phyloP scores from a whole-genome alignment of 441 rosid genomes.

The Populus hybrid region DNA sequence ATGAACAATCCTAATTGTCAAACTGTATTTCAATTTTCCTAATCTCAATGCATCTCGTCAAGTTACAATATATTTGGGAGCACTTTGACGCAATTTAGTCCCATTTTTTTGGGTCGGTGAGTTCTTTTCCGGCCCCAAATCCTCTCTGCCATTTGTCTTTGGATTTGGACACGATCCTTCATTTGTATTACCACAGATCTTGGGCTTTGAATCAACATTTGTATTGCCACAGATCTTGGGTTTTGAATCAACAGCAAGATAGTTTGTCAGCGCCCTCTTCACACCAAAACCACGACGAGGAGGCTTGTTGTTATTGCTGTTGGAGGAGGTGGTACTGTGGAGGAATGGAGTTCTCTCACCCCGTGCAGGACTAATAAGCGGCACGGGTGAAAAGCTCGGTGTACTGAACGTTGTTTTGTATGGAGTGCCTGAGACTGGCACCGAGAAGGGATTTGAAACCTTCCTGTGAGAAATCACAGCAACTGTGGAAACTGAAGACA shows the following conservation, averaged over 20 bases:
- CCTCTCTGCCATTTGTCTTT: constrained; percentile 28
- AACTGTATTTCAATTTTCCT: constrained; percentile 3
- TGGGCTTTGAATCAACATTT: constrained; percentile 50
- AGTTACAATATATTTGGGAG: constrained; percentile 31
- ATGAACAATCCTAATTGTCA: constrained; percentile 13
- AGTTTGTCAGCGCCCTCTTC: constrained; percentile 60
- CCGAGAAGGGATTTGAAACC: constrained; percentile 43
- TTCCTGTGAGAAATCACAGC: constrained; percentile 46
- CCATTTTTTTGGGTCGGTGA: constrained; percentile 24
- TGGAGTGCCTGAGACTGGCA: constrained; percentile 55
- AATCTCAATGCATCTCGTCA: not conserved
- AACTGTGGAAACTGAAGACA: constrained; percentile 44
- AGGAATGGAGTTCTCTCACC: constrained; percentile 58
- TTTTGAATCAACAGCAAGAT: constrained; percentile 29
- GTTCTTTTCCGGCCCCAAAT: constrained; percentile 28
- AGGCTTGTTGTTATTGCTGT: constrained; percentile 30
- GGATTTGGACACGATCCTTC: constrained; percentile 35
- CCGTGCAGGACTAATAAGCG: constrained; percentile 45
- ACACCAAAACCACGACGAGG: constrained; percentile 74
- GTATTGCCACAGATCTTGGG: no score
- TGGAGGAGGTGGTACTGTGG: constrained; percentile 18
- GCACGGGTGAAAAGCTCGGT: constrained; percentile 69
- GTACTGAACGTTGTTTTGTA: constrained; percentile 54
- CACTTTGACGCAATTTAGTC: constrained; percentile 22
- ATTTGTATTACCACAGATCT: constrained; percentile 40